Percentiles rank a stretch among this genome's conserved stretches.
These are phyloP conservation scores for Chaetomiaceae sp. DNA, from an alignment of 2,329 filamentous ascomycete species.

Conservation along the genomic window DNA sequence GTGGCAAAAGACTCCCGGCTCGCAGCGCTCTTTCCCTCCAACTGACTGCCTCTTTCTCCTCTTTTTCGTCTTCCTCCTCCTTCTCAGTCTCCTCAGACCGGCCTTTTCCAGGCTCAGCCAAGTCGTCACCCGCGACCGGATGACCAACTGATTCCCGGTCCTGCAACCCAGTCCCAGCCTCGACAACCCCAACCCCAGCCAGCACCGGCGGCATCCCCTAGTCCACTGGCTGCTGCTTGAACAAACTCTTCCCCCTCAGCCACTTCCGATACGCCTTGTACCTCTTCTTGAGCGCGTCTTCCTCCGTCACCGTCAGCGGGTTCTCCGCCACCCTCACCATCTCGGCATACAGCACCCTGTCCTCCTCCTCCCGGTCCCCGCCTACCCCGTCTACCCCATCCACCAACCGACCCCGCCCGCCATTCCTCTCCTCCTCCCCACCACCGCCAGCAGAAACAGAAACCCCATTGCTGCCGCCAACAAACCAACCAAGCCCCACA, in stretches of 20 bases:
- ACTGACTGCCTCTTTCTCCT: neutral
- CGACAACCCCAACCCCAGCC: neutral
- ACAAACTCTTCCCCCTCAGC: conserved; percentile 89
- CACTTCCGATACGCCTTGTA: conserved; percentile 97
- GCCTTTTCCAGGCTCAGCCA: no score
- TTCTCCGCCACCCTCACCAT: conserved; percentile 74
- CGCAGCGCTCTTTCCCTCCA: conserved; percentile 30
- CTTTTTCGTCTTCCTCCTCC: neutral
- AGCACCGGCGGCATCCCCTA: conserved; percentile 25
- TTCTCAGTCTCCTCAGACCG: neutral
- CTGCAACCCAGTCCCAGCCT: no score
- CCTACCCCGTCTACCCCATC: no score
- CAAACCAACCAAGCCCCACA: conserved; percentile 54
- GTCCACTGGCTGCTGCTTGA: conserved; percentile 76
- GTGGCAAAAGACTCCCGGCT: conserved; percentile 35
- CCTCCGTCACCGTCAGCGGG: conserved; percentile 79
- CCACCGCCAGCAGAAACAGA: conserved; percentile 34
- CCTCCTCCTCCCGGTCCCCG: no score
- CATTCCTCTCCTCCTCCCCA: no score
- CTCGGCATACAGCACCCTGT: conserved; percentile 68
- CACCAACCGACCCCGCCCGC: no score
- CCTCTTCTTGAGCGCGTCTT: conserved; percentile 84
- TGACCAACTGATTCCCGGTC: no score
- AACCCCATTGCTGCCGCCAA: neutral
- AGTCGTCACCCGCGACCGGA: no score